Evolutionary conservation across 1,284 basidiomycete genomes (phyloP).

Genomic region (Schizopora paradoxa): DNA sequence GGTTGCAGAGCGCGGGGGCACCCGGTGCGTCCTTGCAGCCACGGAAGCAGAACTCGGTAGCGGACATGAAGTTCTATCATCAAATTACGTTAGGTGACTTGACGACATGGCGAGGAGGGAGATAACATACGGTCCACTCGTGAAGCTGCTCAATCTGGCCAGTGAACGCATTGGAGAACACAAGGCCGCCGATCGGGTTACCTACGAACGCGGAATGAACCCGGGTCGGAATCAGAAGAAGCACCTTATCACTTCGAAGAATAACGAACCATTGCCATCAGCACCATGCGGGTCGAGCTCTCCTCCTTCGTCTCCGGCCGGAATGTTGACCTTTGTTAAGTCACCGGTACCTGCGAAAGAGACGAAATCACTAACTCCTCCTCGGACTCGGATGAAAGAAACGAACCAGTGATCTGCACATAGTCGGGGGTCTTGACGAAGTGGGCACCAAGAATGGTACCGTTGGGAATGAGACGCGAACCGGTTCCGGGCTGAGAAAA

Average conservation of each 20-base stretch:
- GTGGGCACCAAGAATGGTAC: slow-evolving; percentile 68
- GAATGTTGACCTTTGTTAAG: slow-evolving; percentile 62
- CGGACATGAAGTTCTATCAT: slow-evolving; percentile 50
- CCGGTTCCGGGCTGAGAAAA: slow-evolving; percentile 47
- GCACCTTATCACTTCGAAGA: not conserved
- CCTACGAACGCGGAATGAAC: slow-evolving; percentile 35
- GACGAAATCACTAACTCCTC: slow-evolving; percentile 12
- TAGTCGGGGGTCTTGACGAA: slow-evolving; percentile 65
- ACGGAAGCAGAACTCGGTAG: slow-evolving; percentile 65
- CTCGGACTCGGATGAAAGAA: slow-evolving; percentile 13
- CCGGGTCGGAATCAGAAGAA: not conserved
- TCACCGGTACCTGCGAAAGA: slow-evolving; percentile 47
- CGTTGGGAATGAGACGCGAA: slow-evolving; percentile 71
- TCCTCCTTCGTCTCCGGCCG: slow-evolving; percentile 49
- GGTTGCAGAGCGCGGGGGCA: slow-evolving; percentile 57
- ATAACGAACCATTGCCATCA: slow-evolving; percentile 19
- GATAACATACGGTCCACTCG: slow-evolving; percentile 56
- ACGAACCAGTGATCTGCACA: slow-evolving; percentile 57
- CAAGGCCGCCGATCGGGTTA: slow-evolving; percentile 64
- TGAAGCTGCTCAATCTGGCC: slow-evolving; percentile 51
- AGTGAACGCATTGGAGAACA: slow-evolving; percentile 70
- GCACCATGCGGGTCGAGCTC: slow-evolving; percentile 33
- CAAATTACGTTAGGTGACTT: not conserved
- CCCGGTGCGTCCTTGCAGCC: slow-evolving; percentile 58
- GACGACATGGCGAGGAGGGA: not conserved